Percentiles rank a stretch among this genome's conserved stretches.
These are phyloP conservation scores for Picochlorum costavermella DNA, from an alignment of 139 green algal species.

Conservation along the genomic window DNA sequence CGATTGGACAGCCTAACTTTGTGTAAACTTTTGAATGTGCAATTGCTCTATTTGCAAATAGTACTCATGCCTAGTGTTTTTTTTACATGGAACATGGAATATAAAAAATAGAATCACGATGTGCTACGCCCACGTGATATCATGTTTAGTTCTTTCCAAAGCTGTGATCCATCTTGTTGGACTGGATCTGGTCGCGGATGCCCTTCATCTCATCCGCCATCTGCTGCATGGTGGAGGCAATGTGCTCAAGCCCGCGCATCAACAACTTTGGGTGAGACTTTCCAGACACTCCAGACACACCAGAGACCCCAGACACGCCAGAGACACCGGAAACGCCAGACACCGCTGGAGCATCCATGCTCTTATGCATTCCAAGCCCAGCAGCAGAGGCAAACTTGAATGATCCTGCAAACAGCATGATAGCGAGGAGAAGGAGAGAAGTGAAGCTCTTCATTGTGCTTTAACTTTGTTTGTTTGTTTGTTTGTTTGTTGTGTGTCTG, in stretches of 20 bases:
- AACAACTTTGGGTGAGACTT: background rate
- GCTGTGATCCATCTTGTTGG: background rate
- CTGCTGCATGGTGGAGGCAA: background rate
- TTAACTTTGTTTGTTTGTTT: background rate
- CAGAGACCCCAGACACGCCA: background rate
- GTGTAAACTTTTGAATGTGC: constrained; percentile 5
- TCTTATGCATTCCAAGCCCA: background rate
- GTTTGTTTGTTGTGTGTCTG: background rate
- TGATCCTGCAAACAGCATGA: constrained; percentile 6
- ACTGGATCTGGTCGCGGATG: background rate
- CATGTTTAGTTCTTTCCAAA: background rate
- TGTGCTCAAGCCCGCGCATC: background rate
- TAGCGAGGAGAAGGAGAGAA: background rate
- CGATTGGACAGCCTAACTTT: constrained; percentile 79
- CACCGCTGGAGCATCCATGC: background rate
- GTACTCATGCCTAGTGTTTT: too few relatives aligned
- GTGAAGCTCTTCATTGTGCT: constrained; percentile 4
- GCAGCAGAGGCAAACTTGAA: constrained; percentile 4
- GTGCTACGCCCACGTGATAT: too few relatives aligned
- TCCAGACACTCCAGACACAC: background rate
- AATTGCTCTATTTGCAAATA: background rate
- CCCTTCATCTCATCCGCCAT: background rate
- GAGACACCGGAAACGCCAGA: background rate
- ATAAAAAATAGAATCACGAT: too few relatives aligned
- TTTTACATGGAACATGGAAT: too few relatives aligned